Evolutionary conservation across 805 yeast genomes (phyloP).

Genomic region (Priceomyces medius): DNA sequence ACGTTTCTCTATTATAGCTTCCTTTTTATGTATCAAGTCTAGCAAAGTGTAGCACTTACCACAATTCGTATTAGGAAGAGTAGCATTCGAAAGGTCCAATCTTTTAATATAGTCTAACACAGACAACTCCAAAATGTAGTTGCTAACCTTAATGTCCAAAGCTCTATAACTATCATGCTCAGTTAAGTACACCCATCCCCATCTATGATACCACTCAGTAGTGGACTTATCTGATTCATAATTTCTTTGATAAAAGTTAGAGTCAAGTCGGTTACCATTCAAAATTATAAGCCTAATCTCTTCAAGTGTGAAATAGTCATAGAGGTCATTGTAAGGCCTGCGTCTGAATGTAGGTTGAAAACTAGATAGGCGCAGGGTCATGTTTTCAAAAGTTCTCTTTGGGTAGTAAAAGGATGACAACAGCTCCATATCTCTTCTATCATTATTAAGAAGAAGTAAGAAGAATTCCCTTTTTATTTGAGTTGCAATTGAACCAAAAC

Average conservation of each 20-base stretch:
- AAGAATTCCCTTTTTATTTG: constrained; percentile 16
- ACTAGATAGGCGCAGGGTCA: not conserved
- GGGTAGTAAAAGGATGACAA: not conserved
- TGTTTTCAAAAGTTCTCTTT: not conserved
- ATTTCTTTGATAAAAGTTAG: constrained; percentile 4
- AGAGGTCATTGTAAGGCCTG: constrained; percentile 3
- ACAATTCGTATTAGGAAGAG: constrained; percentile 4
- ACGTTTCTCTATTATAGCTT: constrained; percentile 6
- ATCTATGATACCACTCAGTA: constrained; percentile 14
- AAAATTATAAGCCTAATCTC: constrained; percentile 11
- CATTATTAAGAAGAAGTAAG: constrained; percentile 8
- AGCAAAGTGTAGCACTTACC: constrained; percentile 1
- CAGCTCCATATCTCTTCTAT: constrained; percentile 1
- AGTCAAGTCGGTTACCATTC: constrained; percentile 6
- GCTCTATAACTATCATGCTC: constrained; percentile 13
- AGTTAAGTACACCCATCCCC: constrained; percentile 16
- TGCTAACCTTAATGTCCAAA: constrained; percentile 10
- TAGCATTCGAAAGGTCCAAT: constrained; percentile 7
- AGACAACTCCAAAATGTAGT: constrained; percentile 12
- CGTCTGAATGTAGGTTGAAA: constrained; percentile 2
- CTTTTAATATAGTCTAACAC: constrained; percentile 10
- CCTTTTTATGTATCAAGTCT: constrained; percentile 10
- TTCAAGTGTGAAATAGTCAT: constrained; percentile 10
- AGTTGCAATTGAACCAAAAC: constrained; percentile 16
- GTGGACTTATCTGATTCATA: constrained; percentile 2